Percentiles rank a stretch among this genome's conserved stretches.
These are phyloP conservation scores for Sindora glabra DNA, from an alignment of 306 rosid species.

Conservation along the genomic window DNA sequence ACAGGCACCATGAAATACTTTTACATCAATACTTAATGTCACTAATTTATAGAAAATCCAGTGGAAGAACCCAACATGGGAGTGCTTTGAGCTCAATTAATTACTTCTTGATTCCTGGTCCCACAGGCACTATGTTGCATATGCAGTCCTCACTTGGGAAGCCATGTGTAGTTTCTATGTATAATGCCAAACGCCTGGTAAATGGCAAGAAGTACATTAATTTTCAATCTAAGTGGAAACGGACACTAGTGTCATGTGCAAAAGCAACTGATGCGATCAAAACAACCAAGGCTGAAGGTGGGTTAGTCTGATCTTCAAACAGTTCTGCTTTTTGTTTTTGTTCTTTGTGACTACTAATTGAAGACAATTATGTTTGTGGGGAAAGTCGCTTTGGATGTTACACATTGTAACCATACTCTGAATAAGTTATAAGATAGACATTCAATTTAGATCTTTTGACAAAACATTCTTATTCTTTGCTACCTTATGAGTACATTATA, in stretches of 20 bases:
- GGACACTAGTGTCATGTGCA: slow-evolving; percentile 37
- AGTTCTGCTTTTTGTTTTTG: neutral
- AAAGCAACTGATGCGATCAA: slow-evolving; percentile 55
- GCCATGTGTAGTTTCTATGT: slow-evolving; percentile 36
- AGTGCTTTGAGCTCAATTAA: neutral
- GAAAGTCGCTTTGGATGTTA: neutral
- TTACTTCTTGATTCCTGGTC: slow-evolving; percentile 37
- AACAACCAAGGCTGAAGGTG: slow-evolving; percentile 53
- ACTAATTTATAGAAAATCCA: no score
- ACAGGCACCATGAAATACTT: no score
- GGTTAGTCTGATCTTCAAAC: slow-evolving; percentile 10
- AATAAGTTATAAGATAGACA: neutral
- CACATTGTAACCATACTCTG: neutral
- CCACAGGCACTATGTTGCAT: slow-evolving; percentile 45
- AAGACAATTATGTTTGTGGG: neutral
- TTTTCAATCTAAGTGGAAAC: slow-evolving; percentile 37
- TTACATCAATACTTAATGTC: no score
- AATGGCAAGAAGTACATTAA: slow-evolving; percentile 32
- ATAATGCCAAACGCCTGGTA: slow-evolving; percentile 33
- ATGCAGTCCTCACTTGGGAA: slow-evolving; percentile 46
- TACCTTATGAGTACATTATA: slow-evolving; percentile 13
- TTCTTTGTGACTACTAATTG: neutral
- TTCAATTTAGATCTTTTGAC: neutral
- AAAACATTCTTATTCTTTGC: neutral
- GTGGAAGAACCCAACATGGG: no score